These are phyloP conservation scores for Rossbeevera mucosa DNA, from an alignment of 768 basidiomycete genomes.

Conservation along the genomic window DNA sequence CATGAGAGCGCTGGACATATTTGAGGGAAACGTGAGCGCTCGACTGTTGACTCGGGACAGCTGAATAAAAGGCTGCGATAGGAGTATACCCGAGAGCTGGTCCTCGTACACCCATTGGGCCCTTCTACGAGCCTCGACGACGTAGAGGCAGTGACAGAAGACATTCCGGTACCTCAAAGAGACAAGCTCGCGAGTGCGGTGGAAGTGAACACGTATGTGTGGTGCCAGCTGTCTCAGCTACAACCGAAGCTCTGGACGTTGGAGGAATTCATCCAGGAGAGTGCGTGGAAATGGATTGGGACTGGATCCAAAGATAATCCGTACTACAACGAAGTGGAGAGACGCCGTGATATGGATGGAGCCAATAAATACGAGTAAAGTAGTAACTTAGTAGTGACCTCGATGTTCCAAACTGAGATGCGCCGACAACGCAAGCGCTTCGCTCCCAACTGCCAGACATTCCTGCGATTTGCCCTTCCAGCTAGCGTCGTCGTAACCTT, in stretches of 20 bases:
- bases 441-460: neutral
- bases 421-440: neutral
- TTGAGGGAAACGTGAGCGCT: constrained; percentile 70
- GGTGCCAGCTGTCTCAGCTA: constrained; percentile 42
- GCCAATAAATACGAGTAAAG: too few species aligned
- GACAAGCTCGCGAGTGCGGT: constrained; percentile 35
- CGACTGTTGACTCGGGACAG: neutral
- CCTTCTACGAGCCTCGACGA: constrained; percentile 33
- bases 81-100: constrained; percentile 66
- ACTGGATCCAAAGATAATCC: constrained; percentile 29
- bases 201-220: constrained; percentile 73
- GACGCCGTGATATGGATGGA: too few species aligned
- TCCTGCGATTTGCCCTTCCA: constrained; percentile 20
- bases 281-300: constrained; percentile 76
- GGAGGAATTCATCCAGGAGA: constrained; percentile 71
- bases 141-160: constrained; percentile 32
- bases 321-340: constrained; percentile 52
- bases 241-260: constrained; percentile 72
- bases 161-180: constrained; percentile 36
- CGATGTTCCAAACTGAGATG: too few species aligned
- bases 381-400: too few species aligned
- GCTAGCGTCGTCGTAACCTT: constrained; percentile 38
- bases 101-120: constrained; percentile 55
- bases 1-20: constrained; percentile 65
- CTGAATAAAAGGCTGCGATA: constrained; percentile 24